Conservation (phyloP, 176 grass and related monocot genomes). For the Pontederia paniculata region DNA sequence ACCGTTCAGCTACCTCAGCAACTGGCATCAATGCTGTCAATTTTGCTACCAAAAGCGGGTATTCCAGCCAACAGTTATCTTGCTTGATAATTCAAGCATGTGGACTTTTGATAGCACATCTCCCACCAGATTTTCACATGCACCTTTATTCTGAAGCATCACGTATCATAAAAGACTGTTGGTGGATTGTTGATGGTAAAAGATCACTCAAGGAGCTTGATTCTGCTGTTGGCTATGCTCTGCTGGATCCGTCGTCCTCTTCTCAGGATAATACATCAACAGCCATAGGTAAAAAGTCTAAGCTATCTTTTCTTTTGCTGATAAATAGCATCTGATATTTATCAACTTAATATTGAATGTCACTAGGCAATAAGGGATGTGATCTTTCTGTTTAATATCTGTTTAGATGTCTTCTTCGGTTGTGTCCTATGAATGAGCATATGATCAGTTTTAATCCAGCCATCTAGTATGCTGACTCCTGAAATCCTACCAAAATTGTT, state of each 20-base stretch:
- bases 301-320: not conserved
- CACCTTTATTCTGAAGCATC: conserved; percentile 88
- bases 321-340: no score
- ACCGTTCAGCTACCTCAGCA: conserved; percentile 35
- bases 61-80: conserved; percentile 76
- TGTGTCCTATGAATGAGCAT: no score
- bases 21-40: conserved; percentile 55
- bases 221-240: conserved; percentile 90
- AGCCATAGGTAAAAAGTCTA: conserved; percentile 47
- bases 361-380: not conserved
- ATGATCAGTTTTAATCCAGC: no score
- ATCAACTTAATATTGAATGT: not conserved
- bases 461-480: no score
- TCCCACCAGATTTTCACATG: conserved; percentile 89
- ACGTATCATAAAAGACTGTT: conserved; percentile 90
- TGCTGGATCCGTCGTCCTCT: conserved; percentile 86
- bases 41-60: conserved; percentile 92
- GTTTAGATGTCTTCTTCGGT: no score
- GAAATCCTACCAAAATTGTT: no score
- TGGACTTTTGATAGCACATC: conserved; percentile 85
- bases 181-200: conserved; percentile 86
- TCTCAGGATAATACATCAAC: conserved; percentile 97
- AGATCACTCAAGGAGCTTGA: conserved; percentile 87
- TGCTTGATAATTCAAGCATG: conserved; percentile 99
- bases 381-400: no score